Percentiles rank a stretch among this genome's conserved stretches.
These are phyloP conservation scores for Urtica urens DNA, from an alignment of 306 rosid genomes.

Conservation along the genomic window DNA sequence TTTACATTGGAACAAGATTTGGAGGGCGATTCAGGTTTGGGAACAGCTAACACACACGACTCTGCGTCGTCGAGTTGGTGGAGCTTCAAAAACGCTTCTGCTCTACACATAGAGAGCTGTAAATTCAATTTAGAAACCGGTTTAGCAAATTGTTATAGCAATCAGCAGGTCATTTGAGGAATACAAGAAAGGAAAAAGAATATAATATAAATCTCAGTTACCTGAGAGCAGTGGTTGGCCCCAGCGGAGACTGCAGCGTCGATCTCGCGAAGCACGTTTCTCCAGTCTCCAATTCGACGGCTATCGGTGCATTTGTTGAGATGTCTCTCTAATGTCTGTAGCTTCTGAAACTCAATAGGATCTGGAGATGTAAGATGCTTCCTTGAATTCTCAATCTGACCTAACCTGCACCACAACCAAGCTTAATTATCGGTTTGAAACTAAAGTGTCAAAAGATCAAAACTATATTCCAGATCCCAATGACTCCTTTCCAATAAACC, in stretches of 20 bases:
- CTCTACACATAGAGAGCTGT: slow-evolving; percentile 97
- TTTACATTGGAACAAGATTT: slow-evolving; percentile 32
- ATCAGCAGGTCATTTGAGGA: background rate
- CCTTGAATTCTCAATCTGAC: slow-evolving; percentile 78
- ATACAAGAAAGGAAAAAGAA: background rate
- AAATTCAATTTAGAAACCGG: slow-evolving; percentile 60
- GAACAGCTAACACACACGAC: slow-evolving; percentile 28
- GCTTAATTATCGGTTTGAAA: background rate
- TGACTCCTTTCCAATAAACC: too few relatives aligned
- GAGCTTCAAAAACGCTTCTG: slow-evolving; percentile 79
- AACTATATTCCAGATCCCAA: too few relatives aligned
- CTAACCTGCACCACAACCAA: slow-evolving; percentile 50
- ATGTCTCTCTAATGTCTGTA: slow-evolving; percentile 68
- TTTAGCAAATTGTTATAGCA: slow-evolving; percentile 28
- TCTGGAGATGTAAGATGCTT: slow-evolving; percentile 47
- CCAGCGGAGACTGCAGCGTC: slow-evolving; percentile 62
- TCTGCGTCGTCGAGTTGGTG: slow-evolving; percentile 81
- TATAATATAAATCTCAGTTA: slow-evolving; percentile 3
- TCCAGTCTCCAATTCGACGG: slow-evolving; percentile 72
- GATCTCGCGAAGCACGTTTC: slow-evolving; percentile 53
- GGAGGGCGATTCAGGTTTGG: slow-evolving; percentile 29
- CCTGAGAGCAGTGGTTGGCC: slow-evolving; percentile 80
- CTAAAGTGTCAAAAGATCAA: background rate
- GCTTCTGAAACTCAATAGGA: slow-evolving; percentile 48
- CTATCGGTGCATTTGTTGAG: slow-evolving; percentile 60